Evolutionary conservation across 208 protist genomes (phyloP).

Genomic region (Balamuthia mandrillaris): DNA sequence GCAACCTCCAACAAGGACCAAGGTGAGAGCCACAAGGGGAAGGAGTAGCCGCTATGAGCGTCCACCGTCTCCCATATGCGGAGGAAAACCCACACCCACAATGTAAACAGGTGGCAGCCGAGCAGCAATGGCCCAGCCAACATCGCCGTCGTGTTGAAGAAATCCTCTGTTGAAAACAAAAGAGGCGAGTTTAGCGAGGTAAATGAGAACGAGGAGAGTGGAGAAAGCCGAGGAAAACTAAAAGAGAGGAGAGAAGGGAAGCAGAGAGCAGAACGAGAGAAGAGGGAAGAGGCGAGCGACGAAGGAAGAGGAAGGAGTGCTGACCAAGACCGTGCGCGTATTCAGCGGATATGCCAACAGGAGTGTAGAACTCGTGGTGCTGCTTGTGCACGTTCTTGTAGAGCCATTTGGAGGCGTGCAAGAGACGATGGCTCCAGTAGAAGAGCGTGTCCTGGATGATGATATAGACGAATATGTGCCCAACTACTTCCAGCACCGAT

Average conservation of each 20-base stretch:
- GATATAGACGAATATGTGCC: background rate
- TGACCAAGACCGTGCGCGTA: too few species aligned
- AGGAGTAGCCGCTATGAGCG: background rate
- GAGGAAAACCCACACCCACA: background rate
- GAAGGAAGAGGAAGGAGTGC: too few species aligned
- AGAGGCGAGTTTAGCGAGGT: too few species aligned
- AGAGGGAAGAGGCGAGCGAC: too few species aligned
- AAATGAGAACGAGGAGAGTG: too few species aligned
- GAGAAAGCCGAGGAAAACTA: too few species aligned
- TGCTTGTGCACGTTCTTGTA: slow-evolving; percentile 16
- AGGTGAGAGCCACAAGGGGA: background rate
- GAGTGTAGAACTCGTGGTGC: slow-evolving; percentile 13
- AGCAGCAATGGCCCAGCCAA: background rate
- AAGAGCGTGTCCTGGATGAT: slow-evolving; percentile 6
- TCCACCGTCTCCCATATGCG: slow-evolving; percentile 10
- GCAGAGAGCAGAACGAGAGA: too few species aligned
- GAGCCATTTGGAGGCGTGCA: background rate
- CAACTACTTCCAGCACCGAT: background rate
- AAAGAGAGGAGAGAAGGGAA: too few species aligned
- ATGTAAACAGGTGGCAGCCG: background rate
- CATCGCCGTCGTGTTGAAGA: background rate
- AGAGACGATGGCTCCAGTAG: background rate
- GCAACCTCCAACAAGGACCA: background rate
- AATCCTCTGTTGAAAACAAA: background rate
- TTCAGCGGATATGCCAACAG: background rate